Conservation (phyloP, 2,329 filamentous ascomycete genomes). For the Didymella pinodella region DNA sequence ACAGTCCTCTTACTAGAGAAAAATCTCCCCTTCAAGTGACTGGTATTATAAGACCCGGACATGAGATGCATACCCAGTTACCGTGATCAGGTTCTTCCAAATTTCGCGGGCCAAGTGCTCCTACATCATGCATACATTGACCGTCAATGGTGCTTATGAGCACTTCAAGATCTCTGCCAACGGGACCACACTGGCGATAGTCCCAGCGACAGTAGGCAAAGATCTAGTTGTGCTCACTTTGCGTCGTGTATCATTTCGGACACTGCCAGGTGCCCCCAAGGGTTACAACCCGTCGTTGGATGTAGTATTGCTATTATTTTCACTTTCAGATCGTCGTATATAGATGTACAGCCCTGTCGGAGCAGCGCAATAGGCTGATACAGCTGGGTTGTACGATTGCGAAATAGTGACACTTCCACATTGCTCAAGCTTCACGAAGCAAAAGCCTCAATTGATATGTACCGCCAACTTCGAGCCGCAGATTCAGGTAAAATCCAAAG, state of each 20-base stretch:
- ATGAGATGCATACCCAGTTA: neutral
- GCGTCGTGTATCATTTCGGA: neutral
- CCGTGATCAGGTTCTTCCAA: neutral
- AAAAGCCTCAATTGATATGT: conserved; percentile 42
- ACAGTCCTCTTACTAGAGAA: neutral
- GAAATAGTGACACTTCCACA: neutral
- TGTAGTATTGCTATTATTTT: neutral
- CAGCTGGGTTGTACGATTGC: no score
- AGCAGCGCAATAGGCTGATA: neutral
- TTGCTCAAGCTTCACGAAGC: neutral
- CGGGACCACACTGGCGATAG: neutral
- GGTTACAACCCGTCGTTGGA: neutral
- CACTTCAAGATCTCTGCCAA: neutral
- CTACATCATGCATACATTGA: neutral
- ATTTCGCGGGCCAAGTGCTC: neutral
- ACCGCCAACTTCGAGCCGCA: conserved; percentile 61
- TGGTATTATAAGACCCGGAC: neutral
- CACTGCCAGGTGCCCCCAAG: neutral
- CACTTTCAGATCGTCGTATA: neutral
- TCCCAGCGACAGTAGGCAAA: neutral
- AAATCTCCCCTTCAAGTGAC: neutral
- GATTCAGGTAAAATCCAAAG: conserved; percentile 59
- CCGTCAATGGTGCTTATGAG: neutral
- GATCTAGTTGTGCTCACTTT: neutral
- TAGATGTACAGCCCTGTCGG: neutral